Evolutionary conservation across 1,284 basidiomycete species (phyloP).

Genomic region (Apiotrichum akiyoshidainum): DNA sequence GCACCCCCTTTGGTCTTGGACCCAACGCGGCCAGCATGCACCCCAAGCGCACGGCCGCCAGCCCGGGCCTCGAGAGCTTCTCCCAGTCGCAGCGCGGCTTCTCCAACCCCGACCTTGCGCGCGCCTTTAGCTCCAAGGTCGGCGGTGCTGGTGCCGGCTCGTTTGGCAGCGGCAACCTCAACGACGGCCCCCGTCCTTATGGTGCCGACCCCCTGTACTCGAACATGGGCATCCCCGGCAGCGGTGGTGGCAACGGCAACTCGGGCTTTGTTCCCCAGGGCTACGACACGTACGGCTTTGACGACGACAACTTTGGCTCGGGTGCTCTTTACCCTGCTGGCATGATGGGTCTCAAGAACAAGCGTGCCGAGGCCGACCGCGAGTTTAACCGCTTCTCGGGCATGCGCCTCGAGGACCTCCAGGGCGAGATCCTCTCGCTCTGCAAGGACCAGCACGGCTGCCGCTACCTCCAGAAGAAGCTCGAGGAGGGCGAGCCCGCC

Average conservation of each 20-base stretch:
- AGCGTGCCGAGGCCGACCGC: slow-evolving; percentile 86
- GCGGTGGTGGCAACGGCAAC: slow-evolving; percentile 35
- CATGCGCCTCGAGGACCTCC: slow-evolving; percentile 89
- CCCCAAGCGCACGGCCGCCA: slow-evolving; percentile 35
- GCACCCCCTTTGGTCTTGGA: slow-evolving; percentile 46
- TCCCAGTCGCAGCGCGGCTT: slow-evolving; percentile 46
- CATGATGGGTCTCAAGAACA: slow-evolving; percentile 84
- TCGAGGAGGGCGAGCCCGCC: slow-evolving; percentile 90
- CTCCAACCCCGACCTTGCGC: slow-evolving; percentile 52
- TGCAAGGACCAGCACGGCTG: slow-evolving; percentile 99
- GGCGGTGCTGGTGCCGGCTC: slow-evolving; percentile 68
- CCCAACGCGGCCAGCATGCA: slow-evolving; percentile 24
- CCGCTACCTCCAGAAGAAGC: slow-evolving; percentile 96
- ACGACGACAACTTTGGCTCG: slow-evolving; percentile 62
- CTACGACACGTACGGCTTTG: slow-evolving; percentile 67
- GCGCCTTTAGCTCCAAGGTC: slow-evolving; percentile 68
- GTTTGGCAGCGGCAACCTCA: slow-evolving; percentile 54
- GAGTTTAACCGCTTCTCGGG: slow-evolving; percentile 93
- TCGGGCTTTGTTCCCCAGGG: slow-evolving; percentile 52
- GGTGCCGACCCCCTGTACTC: slow-evolving; percentile 47
- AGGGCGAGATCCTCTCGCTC: slow-evolving; percentile 85
- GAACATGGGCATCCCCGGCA: slow-evolving; percentile 29
- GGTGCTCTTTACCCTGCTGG: slow-evolving; percentile 72
- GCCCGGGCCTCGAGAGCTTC: slow-evolving; percentile 38
- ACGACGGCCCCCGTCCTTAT: slow-evolving; percentile 37